Conservation (phyloP, 371 early-diverging fungal species). For the Mortierella sp. region DNA sequence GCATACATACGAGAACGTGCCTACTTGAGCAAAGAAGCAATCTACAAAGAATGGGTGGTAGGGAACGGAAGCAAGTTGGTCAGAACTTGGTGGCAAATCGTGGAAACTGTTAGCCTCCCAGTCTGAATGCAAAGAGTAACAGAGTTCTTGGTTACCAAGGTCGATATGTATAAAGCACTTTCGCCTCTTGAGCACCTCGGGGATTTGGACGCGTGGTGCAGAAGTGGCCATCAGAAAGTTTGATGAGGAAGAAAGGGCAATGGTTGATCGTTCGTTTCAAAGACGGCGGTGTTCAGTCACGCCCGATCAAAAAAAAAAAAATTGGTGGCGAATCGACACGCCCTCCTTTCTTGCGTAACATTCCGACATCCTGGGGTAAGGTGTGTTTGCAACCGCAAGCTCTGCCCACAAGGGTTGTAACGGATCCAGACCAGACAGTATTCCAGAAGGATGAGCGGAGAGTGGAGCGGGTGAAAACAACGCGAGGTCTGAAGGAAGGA, state of each 20-base stretch:
- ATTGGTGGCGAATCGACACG: background rate
- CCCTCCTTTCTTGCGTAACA: too few relatives aligned
- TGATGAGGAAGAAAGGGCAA: background rate
- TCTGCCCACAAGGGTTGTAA: too few relatives aligned
- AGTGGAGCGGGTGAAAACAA: too few relatives aligned
- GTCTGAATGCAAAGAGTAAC: background rate
- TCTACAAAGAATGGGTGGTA: slow-evolving; percentile 54
- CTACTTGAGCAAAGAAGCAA: slow-evolving; percentile 83
- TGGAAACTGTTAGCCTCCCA: background rate
- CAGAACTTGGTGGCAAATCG: slow-evolving; percentile 23
- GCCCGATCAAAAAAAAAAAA: too few relatives aligned
- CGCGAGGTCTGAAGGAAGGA: too few relatives aligned
- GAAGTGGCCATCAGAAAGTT: slow-evolving; percentile 19
- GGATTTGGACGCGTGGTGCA: slow-evolving; percentile 49
- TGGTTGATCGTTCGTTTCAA: too few relatives aligned
- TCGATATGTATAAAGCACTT: slow-evolving; percentile 73
- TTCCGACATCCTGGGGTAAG: too few relatives aligned
- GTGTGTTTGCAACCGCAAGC: too few relatives aligned
- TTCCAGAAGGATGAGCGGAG: too few relatives aligned
- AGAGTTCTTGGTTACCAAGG: slow-evolving; percentile 54
- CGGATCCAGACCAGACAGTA: too few relatives aligned
- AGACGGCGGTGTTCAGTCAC: background rate
- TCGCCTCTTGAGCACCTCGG: slow-evolving; percentile 61
- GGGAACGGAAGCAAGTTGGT: background rate
- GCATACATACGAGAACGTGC: slow-evolving; percentile 63